Base-by-base conservation (phyloP, 306 rosid genomes). In the Senna tora region DNA sequence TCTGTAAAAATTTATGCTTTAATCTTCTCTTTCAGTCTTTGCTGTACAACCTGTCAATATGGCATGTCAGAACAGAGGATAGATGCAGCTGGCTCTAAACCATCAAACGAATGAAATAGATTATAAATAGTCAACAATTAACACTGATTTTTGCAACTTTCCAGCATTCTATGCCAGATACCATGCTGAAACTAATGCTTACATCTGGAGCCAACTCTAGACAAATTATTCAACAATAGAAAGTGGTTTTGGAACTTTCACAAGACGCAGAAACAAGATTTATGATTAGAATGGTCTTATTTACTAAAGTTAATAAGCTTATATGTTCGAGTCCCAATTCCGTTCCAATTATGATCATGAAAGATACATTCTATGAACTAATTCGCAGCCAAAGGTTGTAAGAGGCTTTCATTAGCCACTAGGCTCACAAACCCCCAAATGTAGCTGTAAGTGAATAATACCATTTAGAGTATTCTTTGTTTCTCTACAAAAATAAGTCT, bases 41-140 rank as follows among this genome's bases (percentile, higher is more conserved):
- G 88, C 86, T 82, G 89, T 78, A 80, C 92, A 84, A 83, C 92
- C 96, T 88, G 91, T 80, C 69, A 75, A 77, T 49, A 46, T 32
- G 20, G 75, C 76, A 68, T 63, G 50, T 39, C 54, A 72, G 70
- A 73, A 39, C 53, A 36, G 34, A 50, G 28, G 32, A 47, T 38
- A 15, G 39, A 8, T 34, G 28, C 45, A 34, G 47, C 34, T 20
- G 17, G 34, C 28, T 12, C 12, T 32, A 12, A 38, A 56, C 14
- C 45, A 14, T 43, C 38, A 54, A 7, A 54, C 1, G 56, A 33
- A 13, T n/a, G 4, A 11, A 33, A 49, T 17, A 49, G 2, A 5
- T 14, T n/a, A 32, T 1, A 50, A 67, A 47, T 45, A 34, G 67
- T 74, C 65, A 50, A 69, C 50, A 30, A 14, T 64, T 71, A 17